These are phyloP conservation scores for Phytophthora rubi DNA, from an alignment of 352 stramenopile species.

Conservation along the genomic window DNA sequence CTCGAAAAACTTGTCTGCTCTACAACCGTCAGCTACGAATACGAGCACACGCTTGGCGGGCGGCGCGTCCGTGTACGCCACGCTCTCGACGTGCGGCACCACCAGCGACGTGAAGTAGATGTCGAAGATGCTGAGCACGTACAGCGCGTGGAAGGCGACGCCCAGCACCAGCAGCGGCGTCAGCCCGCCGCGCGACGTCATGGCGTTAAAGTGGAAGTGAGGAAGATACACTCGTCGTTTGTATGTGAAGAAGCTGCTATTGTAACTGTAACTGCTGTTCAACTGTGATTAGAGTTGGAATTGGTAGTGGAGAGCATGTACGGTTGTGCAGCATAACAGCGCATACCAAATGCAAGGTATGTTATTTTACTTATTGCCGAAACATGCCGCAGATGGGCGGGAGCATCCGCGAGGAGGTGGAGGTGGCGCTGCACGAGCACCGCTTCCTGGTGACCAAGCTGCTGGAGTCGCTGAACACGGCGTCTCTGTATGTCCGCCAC, in stretches of 20 bases:
- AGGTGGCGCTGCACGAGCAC: slow-evolving; percentile 81
- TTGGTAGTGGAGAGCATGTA: not conserved
- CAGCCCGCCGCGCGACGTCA: slow-evolving; percentile 19
- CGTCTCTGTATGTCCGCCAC: slow-evolving; percentile 50
- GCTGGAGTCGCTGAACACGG: slow-evolving; percentile 76
- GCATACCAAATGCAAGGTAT: slow-evolving; percentile 2
- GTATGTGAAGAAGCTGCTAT: slow-evolving; percentile 13
- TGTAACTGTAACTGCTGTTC: slow-evolving; percentile 8
- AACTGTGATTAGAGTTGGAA: not conserved
- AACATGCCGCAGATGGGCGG: slow-evolving; percentile 29
- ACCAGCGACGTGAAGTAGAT: slow-evolving; percentile 92
- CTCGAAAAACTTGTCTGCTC: slow-evolving; percentile 88
- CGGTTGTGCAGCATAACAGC: not conserved
- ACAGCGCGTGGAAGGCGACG: slow-evolving; percentile 81
- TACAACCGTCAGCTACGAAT: slow-evolving; percentile 85
- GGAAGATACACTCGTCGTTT: slow-evolving; percentile 1
- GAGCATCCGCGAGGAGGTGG: slow-evolving; percentile 77
- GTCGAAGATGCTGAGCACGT: slow-evolving; percentile 91
- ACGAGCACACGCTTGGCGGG: slow-evolving; percentile 76
- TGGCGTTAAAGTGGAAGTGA: slow-evolving; percentile 1
- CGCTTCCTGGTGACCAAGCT: slow-evolving; percentile 87
- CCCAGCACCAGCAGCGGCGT: slow-evolving; percentile 65
- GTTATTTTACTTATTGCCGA: slow-evolving; percentile 4
- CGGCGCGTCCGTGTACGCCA: slow-evolving; percentile 43
- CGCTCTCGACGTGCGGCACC: slow-evolving; percentile 67